These are phyloP conservation scores for Blechomonas ayalai DNA, from an alignment of 208 protist species.

Conservation along the genomic window DNA sequence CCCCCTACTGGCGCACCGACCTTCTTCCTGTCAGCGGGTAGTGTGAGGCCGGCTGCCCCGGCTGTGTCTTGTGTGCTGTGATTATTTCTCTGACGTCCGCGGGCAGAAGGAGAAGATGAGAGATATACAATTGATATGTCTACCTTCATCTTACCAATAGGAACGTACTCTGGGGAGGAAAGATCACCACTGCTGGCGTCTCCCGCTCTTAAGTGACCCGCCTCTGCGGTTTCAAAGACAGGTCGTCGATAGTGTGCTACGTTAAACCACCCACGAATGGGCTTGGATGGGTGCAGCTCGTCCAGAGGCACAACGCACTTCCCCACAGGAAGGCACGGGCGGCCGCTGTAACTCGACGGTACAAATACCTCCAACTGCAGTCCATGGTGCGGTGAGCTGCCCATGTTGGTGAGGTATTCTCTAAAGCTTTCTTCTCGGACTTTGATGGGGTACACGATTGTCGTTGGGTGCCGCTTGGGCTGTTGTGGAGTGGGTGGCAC, in stretches of 20 bases:
- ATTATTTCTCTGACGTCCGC: too few species aligned
- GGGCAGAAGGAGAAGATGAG: too few species aligned
- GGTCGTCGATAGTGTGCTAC: conserved; percentile 32
- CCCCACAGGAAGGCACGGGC: conserved; percentile 47
- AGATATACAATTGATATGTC: too few species aligned
- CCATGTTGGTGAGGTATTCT: conserved; percentile 62
- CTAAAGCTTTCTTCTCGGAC: conserved; percentile 31
- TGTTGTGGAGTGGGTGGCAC: conserved; percentile 57
- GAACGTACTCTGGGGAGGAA: conserved; percentile 5
- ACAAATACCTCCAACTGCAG: conserved; percentile 74
- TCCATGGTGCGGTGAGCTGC: conserved; percentile 33
- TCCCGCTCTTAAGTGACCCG: too few species aligned
- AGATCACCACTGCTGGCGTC: too few species aligned
- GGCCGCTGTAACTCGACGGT: conserved; percentile 75
- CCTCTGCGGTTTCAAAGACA: too few species aligned
- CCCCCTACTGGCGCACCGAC: too few species aligned
- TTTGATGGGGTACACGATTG: conserved; percentile 76
- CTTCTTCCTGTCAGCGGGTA: too few species aligned
- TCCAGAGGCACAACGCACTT: conserved; percentile 48
- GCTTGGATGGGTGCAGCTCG: conserved; percentile 20
- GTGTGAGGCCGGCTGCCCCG: too few species aligned
- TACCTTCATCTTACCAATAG: conserved; percentile 49
- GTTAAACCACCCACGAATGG: conserved; percentile 65
- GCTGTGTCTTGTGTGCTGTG: too few species aligned
- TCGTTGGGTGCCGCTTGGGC: conserved; percentile 26